Percentiles rank a stretch among this genome's conserved stretches.
Conservation (phyloP, 495 filamentous ascomycete species). For the Ramalina peruviana region DNA sequence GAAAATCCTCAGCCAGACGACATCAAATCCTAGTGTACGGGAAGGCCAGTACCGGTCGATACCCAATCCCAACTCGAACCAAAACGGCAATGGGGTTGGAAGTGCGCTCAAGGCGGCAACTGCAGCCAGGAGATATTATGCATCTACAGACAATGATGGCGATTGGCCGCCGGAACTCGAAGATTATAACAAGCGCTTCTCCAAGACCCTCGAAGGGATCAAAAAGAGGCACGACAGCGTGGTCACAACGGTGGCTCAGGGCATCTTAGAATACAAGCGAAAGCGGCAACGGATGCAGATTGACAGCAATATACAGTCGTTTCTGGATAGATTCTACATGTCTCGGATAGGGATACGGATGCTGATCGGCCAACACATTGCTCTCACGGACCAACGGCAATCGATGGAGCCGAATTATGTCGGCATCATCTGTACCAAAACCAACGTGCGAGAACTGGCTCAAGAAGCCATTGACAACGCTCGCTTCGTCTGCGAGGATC, state of each 20-base stretch:
- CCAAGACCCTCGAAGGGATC: constrained; percentile 73
- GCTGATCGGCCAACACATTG: constrained; percentile 97
- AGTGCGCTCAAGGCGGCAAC: constrained; percentile 40
- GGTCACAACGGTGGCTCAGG: constrained; percentile 88
- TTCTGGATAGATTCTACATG: constrained; percentile 99
- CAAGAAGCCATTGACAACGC: constrained; percentile 97
- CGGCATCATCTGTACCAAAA: constrained; percentile 97
- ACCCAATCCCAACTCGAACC: constrained; percentile 27
- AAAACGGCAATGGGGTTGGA: constrained; percentile 33
- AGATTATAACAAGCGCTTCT: constrained; percentile 85
- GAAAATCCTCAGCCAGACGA: constrained; percentile 64
- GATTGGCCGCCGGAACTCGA: constrained; percentile 93
- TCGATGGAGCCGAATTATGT: constrained; percentile 84
- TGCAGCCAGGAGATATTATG: constrained; percentile 65
- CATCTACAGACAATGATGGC: constrained; percentile 70
- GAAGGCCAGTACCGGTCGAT: constrained; percentile 78
- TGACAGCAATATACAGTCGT: constrained; percentile 87
- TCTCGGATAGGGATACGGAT: constrained; percentile 98
- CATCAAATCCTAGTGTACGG: constrained; percentile 76
- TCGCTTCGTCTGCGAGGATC: constrained; percentile 95
- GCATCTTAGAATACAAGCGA: constrained; percentile 94
- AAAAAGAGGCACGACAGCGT: constrained; percentile 94
- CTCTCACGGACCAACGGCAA: constrained; percentile 81
- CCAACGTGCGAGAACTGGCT: constrained; percentile 88
- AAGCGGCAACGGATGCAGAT: constrained; percentile 96